Base-by-base conservation (phyloP, 1,139 yeast genomes). In the Scheffersomyces segobiensis region DNA sequence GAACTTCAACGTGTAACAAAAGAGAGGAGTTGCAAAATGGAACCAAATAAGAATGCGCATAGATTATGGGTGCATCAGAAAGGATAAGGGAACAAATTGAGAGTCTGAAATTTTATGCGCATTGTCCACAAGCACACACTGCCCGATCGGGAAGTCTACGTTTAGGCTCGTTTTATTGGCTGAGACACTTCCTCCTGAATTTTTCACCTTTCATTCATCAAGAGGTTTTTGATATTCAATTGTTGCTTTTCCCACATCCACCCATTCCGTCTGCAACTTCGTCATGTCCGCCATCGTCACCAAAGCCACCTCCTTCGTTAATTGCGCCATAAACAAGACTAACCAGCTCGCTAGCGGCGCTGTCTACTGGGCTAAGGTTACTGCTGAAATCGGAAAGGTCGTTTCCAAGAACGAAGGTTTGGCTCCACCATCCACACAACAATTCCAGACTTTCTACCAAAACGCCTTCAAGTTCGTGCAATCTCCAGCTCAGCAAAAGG, bases 361-460 rank as follows among this genome's bases (percentile, higher is more conserved):
- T 58, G 76, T 87, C 58, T 95, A 92, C 88, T 95, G 97, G 93
- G 79, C 91, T 67, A 95, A 93, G 81, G 98, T 95, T 62, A 82
- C 87, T 60, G 91, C 86, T 65, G 98, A 95, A 80, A 78, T 95
- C 67, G 91, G 93, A 61, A 95, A 93, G 81, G 90, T 90, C 74
- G 91, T 95, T 62, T 93, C 93, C 85, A 80, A 88, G 72, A 89
- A 90, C 77, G 99, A 95, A 81, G 96, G 93, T 63, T 82, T 95
- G 70, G 91, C 96, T 63, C 98, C 98, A 65, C 99, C 99, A 70
- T 75, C 93, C 53, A 71, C 83, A 60, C 85, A 87, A 62, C 93
- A 93, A 75, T 84, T 95, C 81, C 89, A 91, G 80, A 80, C 85
- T 66, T 92, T 90, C 53, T 93, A 90, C 83, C 81, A 86, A 63